phyloP scores from a whole-genome alignment of 2,329 filamentous ascomycete genomes.

The Cladosporium sphaerospermum region DNA sequence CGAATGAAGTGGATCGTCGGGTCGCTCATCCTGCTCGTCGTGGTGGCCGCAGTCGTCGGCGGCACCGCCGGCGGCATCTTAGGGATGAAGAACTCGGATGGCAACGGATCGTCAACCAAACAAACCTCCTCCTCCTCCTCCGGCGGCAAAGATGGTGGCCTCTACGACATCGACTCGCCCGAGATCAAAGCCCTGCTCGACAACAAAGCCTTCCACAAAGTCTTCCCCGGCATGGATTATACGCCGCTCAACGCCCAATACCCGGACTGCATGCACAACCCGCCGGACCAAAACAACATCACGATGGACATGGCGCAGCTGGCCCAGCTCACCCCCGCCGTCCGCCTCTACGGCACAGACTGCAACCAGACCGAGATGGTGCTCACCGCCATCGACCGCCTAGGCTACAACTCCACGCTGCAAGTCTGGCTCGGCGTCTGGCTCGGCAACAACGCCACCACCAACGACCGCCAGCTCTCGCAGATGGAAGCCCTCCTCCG shows the following conservation, averaged over 20 bases:
- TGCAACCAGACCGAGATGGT: conserved; percentile 97
- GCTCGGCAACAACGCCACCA: conserved; percentile 77
- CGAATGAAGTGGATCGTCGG: conserved; percentile 65
- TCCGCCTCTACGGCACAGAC: conserved; percentile 89
- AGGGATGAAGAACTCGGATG: conserved; percentile 40
- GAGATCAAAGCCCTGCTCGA: conserved; percentile 79
- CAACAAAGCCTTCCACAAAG: conserved; percentile 77
- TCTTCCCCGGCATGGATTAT: conserved; percentile 94
- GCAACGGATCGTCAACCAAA: conserved; percentile 16
- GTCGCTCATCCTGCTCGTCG: conserved; percentile 54
- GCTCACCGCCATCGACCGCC: conserved; percentile 68
- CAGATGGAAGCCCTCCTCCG: conserved; percentile 84
- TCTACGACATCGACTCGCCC: conserved; percentile 60
- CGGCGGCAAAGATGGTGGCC: conserved; percentile 48
- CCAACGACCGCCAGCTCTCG: conserved; percentile 71
- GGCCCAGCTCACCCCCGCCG: conserved; percentile 78
- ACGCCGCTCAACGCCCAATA: conserved; percentile 89
- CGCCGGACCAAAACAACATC: conserved; percentile 87
- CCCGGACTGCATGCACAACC: conserved; percentile 68
- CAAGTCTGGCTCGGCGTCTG: conserved; percentile 95
- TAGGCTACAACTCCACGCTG: conserved; percentile 64
- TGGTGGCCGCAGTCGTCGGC: conserved; percentile 65
- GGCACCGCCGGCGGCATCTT: conserved; percentile 70
- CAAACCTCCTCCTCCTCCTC: conserved; percentile 15
- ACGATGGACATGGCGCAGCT: conserved; percentile 87